Conservation (phyloP, 768 basidiomycete species). For the Podaxis sp. region DNA sequence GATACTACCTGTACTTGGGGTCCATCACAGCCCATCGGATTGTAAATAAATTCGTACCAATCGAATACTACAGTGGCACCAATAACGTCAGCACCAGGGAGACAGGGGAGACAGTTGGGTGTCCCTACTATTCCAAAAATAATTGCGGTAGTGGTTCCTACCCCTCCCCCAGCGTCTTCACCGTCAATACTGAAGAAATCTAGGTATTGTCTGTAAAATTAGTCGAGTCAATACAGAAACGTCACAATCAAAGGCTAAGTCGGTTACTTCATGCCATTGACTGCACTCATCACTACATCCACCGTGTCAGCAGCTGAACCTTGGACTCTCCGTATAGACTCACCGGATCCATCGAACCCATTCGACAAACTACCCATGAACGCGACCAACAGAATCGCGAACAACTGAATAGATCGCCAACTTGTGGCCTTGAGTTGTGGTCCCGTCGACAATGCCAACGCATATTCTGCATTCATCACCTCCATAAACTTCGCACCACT, state of each 20-base stretch:
- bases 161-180: constrained; percentile 38
- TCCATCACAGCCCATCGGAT: background rate
- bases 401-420: constrained; percentile 38
- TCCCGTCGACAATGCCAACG: constrained; percentile 41
- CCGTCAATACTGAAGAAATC: constrained; percentile 39
- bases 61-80: constrained; percentile 33
- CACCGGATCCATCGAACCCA: constrained; percentile 46
- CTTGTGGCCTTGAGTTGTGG: constrained; percentile 40
- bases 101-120: background rate
- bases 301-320: background rate
- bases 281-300: constrained; percentile 42
- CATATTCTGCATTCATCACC: constrained; percentile 41
- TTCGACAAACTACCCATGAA: constrained; percentile 47
- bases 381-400: constrained; percentile 37
- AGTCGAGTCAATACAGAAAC: background rate
- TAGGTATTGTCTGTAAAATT: constrained; percentile 33
- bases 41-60: constrained; percentile 25
- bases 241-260: background rate
- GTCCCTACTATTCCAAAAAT: constrained; percentile 42
- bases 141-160: constrained; percentile 40
- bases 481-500: constrained; percentile 22
- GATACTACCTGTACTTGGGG: constrained; percentile 19
- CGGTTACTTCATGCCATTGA: constrained; percentile 45
- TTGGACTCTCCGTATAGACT: constrained; percentile 7
- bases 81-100: background rate